Evolutionary conservation across 2,329 filamentous ascomycete genomes (phyloP).

Genomic region (Phaeosphaeriaceae sp.): DNA sequence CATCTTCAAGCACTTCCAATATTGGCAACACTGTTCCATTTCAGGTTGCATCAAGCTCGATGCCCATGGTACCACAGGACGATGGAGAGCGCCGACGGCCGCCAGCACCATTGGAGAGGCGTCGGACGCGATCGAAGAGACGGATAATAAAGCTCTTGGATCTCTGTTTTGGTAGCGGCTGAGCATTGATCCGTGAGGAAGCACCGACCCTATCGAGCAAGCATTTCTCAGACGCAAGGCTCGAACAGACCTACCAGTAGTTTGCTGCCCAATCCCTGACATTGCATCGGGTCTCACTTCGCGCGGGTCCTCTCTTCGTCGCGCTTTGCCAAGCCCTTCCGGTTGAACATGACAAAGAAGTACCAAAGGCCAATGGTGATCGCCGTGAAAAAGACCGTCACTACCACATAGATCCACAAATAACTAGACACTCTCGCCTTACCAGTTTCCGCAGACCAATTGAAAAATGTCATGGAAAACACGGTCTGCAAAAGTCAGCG

Average conservation of each 20-base stretch:
- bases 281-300: neutral
- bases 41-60: too few species aligned
- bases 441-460: slow-evolving; percentile 17
- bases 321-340: neutral
- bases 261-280: too few species aligned
- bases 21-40: too few species aligned
- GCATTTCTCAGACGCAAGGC: too few species aligned
- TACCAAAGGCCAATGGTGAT: slow-evolving; percentile 26
- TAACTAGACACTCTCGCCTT: slow-evolving; percentile 16
- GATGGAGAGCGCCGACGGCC: too few species aligned
- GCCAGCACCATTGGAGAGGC: too few species aligned
- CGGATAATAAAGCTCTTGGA: neutral
- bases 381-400: slow-evolving; percentile 18
- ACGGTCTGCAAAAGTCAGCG: slow-evolving; percentile 12
- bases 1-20: too few species aligned
- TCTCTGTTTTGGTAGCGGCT: neutral
- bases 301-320: slow-evolving; percentile 1
- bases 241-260: too few species aligned
- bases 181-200: neutral
- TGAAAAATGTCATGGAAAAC: slow-evolving; percentile 30
- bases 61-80: too few species aligned
- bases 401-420: slow-evolving; percentile 24
- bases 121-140: too few species aligned
- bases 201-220: too few species aligned
- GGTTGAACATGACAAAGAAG: slow-evolving; percentile 18